Conservation (phyloP, 2,329 filamentous ascomycete species). For the Fusarium fracticaudum region DNA sequence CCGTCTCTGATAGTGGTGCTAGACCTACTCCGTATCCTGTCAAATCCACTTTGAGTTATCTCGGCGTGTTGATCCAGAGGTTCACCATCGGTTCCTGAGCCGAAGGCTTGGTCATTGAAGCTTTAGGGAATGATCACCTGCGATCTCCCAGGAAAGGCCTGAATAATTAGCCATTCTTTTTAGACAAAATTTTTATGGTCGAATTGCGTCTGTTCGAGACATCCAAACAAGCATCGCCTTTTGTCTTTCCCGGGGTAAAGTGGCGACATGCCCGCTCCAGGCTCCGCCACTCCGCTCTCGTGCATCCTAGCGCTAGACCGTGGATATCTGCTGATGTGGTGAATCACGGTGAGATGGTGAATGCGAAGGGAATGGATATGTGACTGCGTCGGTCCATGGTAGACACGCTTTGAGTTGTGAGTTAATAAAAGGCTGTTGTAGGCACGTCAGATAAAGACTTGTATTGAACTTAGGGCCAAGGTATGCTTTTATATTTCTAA, state of each 20-base stretch:
- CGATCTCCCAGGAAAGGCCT: background rate
- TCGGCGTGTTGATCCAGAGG: slow-evolving; percentile 5
- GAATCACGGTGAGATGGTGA: slow-evolving; percentile 10
- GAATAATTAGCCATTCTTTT: background rate
- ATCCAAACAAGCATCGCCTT: slow-evolving; percentile 14
- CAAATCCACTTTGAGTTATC: slow-evolving; percentile 14
- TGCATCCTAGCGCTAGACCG: slow-evolving; percentile 23
- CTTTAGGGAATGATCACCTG: slow-evolving; percentile 28
- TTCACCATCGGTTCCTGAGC: slow-evolving; percentile 29
- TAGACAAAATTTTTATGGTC: background rate
- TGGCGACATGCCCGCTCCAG: slow-evolving; percentile 32
- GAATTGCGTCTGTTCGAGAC: background rate
- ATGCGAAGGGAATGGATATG: slow-evolving; percentile 27
- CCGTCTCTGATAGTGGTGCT: background rate
- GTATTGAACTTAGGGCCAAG: background rate
- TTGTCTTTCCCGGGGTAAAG: slow-evolving; percentile 36
- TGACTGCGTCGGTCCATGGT: slow-evolving; percentile 19
- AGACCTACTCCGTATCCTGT: background rate
- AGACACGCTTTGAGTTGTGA: background rate
- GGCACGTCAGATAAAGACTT: background rate
- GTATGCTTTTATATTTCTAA: background rate
- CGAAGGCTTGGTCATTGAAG: slow-evolving; percentile 1
- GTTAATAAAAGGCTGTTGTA: background rate
- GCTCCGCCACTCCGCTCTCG: slow-evolving; percentile 27
- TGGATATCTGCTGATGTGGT: slow-evolving; percentile 26